Conservation (phyloP, 768 basidiomycete genomes). For the Termitomyces sp. region DNA sequence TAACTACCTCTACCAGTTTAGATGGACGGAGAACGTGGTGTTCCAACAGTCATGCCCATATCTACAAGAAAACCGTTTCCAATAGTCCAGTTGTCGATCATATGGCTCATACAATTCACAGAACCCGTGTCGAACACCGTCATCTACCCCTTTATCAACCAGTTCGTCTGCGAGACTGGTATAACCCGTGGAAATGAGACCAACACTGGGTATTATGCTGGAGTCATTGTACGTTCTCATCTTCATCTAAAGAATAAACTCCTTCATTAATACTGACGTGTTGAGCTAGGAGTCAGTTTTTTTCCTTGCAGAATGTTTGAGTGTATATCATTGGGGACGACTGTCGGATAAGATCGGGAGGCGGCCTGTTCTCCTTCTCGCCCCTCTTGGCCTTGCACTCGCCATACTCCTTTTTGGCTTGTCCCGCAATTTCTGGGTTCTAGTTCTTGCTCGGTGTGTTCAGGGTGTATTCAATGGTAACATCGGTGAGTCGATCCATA, state of each 20-base stretch:
- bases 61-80: slow-evolving; percentile 23
- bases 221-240: slow-evolving; percentile 31
- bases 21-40: neutral
- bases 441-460: slow-evolving; percentile 21
- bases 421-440: slow-evolving; percentile 23
- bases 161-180: slow-evolving; percentile 36
- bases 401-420: slow-evolving; percentile 28
- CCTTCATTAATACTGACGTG: neutral
- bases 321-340: slow-evolving; percentile 27
- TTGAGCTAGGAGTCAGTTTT: slow-evolving; percentile 30
- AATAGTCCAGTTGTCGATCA: slow-evolving; percentile 26
- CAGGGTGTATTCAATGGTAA: slow-evolving; percentile 37
- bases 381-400: slow-evolving; percentile 24
- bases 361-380: slow-evolving; percentile 27
- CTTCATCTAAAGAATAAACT: neutral
- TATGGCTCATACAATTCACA: slow-evolving; percentile 26
- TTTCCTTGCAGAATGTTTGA: slow-evolving; percentile 28
- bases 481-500: slow-evolving; percentile 19
- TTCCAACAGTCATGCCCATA: neutral
- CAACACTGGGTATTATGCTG: slow-evolving; percentile 42
- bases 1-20: neutral
- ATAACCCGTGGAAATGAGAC: slow-evolving; percentile 37
- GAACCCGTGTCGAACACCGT: slow-evolving; percentile 25
- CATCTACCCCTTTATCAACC: slow-evolving; percentile 41
- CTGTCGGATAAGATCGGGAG: slow-evolving; percentile 32